Evolutionary conservation across 495 filamentous ascomycete species (phyloP).

Genomic region (Saxophila tyrrhenica): DNA sequence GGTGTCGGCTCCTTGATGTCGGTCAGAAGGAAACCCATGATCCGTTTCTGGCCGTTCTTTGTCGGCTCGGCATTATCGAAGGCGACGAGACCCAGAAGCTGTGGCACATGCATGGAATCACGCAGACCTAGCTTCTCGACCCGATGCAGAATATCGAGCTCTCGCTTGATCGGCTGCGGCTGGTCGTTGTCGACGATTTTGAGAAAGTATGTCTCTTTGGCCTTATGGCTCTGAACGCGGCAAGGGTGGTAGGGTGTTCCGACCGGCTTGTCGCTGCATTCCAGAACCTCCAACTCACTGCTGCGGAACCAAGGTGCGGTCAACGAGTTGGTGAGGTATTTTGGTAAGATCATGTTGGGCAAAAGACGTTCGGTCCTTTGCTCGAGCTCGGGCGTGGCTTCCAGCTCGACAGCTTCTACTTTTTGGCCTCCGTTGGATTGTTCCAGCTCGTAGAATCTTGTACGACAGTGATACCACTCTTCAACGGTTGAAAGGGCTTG

Average conservation of each 20-base stretch:
- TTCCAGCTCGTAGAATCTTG: not conserved
- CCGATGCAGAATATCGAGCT: conserved; percentile 1
- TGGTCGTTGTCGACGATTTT: conserved; percentile 10
- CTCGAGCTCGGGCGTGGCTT: conserved; percentile 1
- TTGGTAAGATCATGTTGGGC: conserved; percentile 6
- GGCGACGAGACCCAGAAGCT: conserved; percentile 5
- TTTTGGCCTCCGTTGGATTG: not conserved
- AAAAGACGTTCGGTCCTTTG: not conserved
- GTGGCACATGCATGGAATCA: conserved; percentile 1
- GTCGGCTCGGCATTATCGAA: not conserved
- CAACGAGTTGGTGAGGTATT: conserved; percentile 9
- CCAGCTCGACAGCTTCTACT: conserved; percentile 8
- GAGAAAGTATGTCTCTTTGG: conserved; percentile 1
- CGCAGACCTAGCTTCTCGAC: conserved; percentile 2
- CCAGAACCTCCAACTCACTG: conserved; percentile 6
- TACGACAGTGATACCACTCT: not conserved
- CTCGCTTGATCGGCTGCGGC: conserved; percentile 11
- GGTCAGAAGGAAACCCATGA: conserved; percentile 13
- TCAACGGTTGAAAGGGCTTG: not conserved
- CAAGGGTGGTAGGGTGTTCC: conserved; percentile 7
- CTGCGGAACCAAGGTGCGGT: conserved; percentile 2
- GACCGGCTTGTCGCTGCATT: not conserved
- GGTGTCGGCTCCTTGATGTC: conserved; percentile 6
- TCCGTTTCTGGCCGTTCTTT: not conserved
- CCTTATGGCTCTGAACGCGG: not conserved